A percentile compares a stretch with the other conserved stretches of the same genome.
These are phyloP conservation scores for Phytophthora chlamydospora DNA, from an alignment of 352 stramenopile genomes.

Conservation along the genomic window DNA sequence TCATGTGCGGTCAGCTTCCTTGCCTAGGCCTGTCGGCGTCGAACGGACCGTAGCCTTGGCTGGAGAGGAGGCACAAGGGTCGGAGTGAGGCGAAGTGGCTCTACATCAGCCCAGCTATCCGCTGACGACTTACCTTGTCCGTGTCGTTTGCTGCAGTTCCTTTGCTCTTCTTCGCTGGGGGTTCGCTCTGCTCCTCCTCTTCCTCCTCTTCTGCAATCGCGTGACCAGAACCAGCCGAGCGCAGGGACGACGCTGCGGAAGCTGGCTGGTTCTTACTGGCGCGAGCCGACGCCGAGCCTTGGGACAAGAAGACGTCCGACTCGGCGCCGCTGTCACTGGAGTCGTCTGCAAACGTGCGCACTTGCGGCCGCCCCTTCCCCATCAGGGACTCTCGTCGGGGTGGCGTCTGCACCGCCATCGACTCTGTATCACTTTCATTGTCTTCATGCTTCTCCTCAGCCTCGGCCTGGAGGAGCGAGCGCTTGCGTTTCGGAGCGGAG, in stretches of 20 bases:
- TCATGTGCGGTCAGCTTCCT: too few relatives aligned
- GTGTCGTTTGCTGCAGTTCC: not conserved
- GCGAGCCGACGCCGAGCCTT: slow-evolving; percentile 37
- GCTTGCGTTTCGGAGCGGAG: slow-evolving; percentile 50
- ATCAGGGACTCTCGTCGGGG: slow-evolving; percentile 61
- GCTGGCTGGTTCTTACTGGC: slow-evolving; percentile 10
- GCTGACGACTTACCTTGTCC: slow-evolving; percentile 25
- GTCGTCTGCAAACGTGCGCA: slow-evolving; percentile 53
- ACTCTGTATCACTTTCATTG: slow-evolving; percentile 19
- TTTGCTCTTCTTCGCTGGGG: slow-evolving; percentile 19
- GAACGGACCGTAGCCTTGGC: slow-evolving; percentile 22
- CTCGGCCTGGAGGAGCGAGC: slow-evolving; percentile 23
- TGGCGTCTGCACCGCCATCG: slow-evolving; percentile 17
- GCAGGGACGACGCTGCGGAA: slow-evolving; percentile 18
- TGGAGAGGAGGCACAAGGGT: slow-evolving; percentile 9
- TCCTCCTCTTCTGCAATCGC: slow-evolving; percentile 24
- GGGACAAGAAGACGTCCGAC: slow-evolving; percentile 42
- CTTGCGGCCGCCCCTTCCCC: slow-evolving; percentile 45
- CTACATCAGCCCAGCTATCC: not conserved
- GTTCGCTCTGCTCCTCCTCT: slow-evolving; percentile 10
- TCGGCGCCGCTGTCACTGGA: slow-evolving; percentile 60
- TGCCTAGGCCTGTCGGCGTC: slow-evolving; percentile 14
- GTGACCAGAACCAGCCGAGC: not conserved
- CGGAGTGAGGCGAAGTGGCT: not conserved
- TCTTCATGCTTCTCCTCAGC: slow-evolving; percentile 26